phyloP scores from a whole-genome alignment of 345 rosid species.

The Eucalyptus erythrocorys region DNA sequence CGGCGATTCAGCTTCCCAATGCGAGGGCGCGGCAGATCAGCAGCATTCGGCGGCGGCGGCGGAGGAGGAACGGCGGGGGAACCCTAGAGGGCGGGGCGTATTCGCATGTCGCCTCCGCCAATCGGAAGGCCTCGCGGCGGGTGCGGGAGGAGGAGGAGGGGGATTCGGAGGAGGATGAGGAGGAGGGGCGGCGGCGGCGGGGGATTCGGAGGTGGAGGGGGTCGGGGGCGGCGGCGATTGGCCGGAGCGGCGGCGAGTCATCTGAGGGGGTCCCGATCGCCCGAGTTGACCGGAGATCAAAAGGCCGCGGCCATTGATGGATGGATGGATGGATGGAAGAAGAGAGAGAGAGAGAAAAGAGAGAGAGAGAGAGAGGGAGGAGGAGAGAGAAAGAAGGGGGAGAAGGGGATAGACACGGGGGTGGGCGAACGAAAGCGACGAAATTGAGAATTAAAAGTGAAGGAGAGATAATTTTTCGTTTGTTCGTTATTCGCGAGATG shows the following conservation, averaged over 20 bases:
- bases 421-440: not conserved
- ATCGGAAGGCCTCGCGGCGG: not conserved
- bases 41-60: not conserved
- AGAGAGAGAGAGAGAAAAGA: not conserved
- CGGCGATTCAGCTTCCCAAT: not conserved
- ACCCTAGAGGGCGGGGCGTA: not conserved
- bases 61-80: not conserved
- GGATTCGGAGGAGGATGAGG: not conserved
- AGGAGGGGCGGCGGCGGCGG: not conserved
- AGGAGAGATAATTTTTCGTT: not conserved
- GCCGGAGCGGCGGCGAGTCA: not conserved
- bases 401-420: not conserved
- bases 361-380: fast-evolving
- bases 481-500: not conserved
- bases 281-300: not conserved
- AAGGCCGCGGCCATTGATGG: not conserved
- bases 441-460: not conserved
- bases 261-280: not conserved
- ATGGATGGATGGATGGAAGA: not conserved
- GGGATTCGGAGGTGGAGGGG: not conserved
- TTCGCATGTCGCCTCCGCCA: not conserved
- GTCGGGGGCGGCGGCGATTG: not conserved
- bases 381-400: not conserved
- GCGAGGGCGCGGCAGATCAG: not conserved
- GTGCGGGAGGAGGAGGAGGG: not conserved